Percentiles rank a stretch among this genome's conserved stretches.
These are phyloP conservation scores for Gonapodya prolifera DNA, from an alignment of 192 early-diverging fungal species.

Conservation along the genomic window DNA sequence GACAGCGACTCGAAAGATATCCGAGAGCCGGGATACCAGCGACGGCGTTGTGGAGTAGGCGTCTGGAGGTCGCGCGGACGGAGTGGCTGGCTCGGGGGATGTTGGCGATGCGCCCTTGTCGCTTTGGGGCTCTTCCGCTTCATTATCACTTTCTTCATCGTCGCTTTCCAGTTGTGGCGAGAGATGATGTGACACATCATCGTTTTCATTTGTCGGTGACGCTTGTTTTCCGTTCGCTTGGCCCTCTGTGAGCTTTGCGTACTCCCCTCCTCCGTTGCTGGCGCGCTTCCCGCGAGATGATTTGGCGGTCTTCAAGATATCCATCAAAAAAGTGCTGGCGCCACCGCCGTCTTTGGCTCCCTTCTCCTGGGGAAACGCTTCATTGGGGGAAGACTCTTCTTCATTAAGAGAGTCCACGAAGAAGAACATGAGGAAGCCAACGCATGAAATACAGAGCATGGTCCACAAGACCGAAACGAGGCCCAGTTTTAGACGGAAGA, in stretches of 20 bases:
- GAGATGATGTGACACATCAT: neutral
- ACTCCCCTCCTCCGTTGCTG: neutral
- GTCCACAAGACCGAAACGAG: neutral
- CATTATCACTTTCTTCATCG: neutral
- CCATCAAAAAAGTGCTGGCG: neutral
- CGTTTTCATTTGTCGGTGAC: neutral
- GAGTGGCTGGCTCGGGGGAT: neutral
- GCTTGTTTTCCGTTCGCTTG: neutral
- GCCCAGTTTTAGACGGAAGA: neutral
- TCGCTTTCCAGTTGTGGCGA: neutral
- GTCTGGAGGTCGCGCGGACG: neutral
- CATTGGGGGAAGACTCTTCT: neutral
- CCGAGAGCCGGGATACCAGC: neutral
- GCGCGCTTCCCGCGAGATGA: neutral
- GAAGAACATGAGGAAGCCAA: neutral
- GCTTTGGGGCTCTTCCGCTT: neutral
- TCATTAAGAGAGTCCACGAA: neutral
- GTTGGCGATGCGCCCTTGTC: neutral
- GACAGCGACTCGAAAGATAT: neutral
- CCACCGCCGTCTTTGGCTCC: neutral
- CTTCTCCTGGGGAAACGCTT: neutral
- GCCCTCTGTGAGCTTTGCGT: neutral
- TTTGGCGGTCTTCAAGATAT: neutral
- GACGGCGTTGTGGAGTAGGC: neutral
- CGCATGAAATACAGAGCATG: neutral